Conservation (phyloP, 306 rosid species). For the barrel medic (Medicago truncatula) region MtrunA17r5.0-ANR NC_053042.1:19468001-19468500, state of each 20-base stretch:
- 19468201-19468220: background rate
- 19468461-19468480: background rate
- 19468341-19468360: background rate
- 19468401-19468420: background rate
- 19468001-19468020: too few species aligned
- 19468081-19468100: too few species aligned
- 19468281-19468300: background rate
- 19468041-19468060: too few species aligned
- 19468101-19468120: background rate
- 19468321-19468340: too few species aligned
- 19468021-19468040: too few species aligned
- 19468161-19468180: background rate
- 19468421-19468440: background rate
- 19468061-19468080: too few species aligned
- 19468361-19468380: too few species aligned
- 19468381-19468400: background rate
- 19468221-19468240: background rate
- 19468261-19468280: background rate
- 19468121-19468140: background rate
- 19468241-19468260: background rate
- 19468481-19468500: background rate
- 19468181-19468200: background rate
- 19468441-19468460: background rate
- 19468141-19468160: background rate
- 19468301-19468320: background rate